Conservation (phyloP, 108 stramenopile species). For the Discostella stelligeroides region DNA sequence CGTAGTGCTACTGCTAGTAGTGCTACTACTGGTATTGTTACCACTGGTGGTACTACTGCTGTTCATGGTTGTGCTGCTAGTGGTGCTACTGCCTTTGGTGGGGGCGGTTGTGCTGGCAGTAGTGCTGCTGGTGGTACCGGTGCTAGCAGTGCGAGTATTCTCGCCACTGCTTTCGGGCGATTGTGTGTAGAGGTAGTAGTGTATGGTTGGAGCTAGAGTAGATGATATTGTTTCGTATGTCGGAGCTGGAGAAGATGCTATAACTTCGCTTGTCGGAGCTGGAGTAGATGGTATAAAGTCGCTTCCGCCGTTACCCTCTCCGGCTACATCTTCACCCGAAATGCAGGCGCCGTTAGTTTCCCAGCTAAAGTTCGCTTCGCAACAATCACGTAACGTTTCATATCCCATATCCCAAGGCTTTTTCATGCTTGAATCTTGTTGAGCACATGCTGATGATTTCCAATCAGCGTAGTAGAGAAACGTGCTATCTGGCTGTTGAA, state of each 20-base stretch:
- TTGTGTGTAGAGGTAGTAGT: not conserved
- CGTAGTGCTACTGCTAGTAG: not conserved
- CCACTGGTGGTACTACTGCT: no score
- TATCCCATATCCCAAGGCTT: slow-evolving; percentile 21
- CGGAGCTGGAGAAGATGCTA: not conserved
- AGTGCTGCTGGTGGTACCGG: not conserved
- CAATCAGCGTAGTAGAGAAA: slow-evolving; percentile 25
- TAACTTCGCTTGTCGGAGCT: no score
- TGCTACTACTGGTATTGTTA: not conserved
- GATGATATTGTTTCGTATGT: not conserved
- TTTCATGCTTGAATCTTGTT: slow-evolving; percentile 9
- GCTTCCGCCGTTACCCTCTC: not conserved
- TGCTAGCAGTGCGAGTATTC: not conserved
- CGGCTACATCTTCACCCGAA: not conserved
- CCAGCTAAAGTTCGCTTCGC: slow-evolving; percentile 19
- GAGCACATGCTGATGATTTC: slow-evolving; percentile 6
- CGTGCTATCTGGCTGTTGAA: not conserved
- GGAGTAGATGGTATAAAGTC: not conserved
- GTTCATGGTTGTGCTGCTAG: not conserved
- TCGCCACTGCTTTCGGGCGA: no score
- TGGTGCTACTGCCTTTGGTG: not conserved
- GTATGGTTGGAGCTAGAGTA: not conserved
- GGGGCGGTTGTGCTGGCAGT: not conserved
- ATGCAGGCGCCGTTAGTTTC: slow-evolving; percentile 8
- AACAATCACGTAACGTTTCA: slow-evolving; percentile 25